Base-by-base conservation (phyloP, 1,284 basidiomycete species). In the Austroboletus niveus region DNA sequence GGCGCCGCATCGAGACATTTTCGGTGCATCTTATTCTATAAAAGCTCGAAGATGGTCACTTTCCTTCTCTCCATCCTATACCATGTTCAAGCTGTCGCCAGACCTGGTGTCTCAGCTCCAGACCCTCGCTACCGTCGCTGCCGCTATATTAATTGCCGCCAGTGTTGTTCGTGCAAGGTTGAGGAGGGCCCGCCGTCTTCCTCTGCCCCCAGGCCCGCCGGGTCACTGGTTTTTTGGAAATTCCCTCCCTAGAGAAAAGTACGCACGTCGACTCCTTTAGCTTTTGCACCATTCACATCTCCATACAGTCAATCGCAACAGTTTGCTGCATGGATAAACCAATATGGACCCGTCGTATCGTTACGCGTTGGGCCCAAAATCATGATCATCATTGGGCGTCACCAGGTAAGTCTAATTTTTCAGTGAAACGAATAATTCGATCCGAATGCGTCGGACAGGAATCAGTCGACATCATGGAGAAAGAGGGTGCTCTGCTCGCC, bases 401-500 rank as follows among this genome's bases (percentile, higher is more conserved):
- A 71, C 47, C 58, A 69, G 66, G 75, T 73, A 8, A 49, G 55
- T 24, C 36, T 17, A 11, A 34, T 14, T 38, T 17, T 38, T 8
- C 15, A 8, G 4, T 4, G 30, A 27, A 4, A 22, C 14, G 8
- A 27, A 12, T 12, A 9, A 20, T 14, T 27, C 4, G 20, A 27
- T 14, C 3, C 46, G 20, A 38, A 42, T 22, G 31, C 17, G 3
- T 40, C 17, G 10, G 14, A 15, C 20, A 82, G 63, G 78, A 79
- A 30, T 80, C 81, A 0, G 71, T 81, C 0, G 69, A 68, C 29
- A 65, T 73, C 40, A 68, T 73, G 56, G 70, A 73, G 34, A 72
- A 72, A 44, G 56, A 70, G 27, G 66, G 69, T 36, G 55, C 58
- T 10, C 42, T 61, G 29, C 54, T 70, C 5, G 70, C 65, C 8